phyloP scores from a whole-genome alignment of 306 rosid species.

The Adenanthera pavonina region DNA sequence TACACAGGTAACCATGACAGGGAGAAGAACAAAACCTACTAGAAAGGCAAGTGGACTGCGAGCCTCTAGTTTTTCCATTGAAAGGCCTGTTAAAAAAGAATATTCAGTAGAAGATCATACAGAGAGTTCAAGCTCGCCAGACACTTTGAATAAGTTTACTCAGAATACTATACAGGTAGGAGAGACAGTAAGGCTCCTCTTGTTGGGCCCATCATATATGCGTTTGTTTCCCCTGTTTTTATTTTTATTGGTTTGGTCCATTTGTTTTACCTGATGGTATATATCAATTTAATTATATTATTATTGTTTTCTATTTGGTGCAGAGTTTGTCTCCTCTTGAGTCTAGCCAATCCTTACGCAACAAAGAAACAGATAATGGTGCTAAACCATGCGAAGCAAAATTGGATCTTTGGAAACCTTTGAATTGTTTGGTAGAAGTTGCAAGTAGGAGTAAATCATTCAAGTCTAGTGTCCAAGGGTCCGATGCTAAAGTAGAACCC shows the following conservation, averaged over 20 bases:
- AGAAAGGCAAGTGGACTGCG: conserved; percentile 62
- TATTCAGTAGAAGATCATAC: conserved; percentile 47
- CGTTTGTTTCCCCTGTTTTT: conserved; percentile 17
- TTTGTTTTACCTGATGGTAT: conserved; percentile 31
- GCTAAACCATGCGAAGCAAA: conserved; percentile 60
- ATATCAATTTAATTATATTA: conserved; percentile 26
- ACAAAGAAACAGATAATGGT: conserved; percentile 56
- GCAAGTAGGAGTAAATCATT: conserved; percentile 74
- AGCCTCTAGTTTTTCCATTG: conserved; percentile 53
- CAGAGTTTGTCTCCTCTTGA: conserved; percentile 67
- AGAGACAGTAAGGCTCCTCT: conserved; percentile 27
- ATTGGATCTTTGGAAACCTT: conserved; percentile 72
- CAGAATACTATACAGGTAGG: conserved; percentile 58
- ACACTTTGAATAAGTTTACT: conserved; percentile 50
- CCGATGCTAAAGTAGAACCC: conserved; percentile 52
- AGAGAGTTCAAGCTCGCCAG: conserved; percentile 61
- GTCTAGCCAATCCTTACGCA: conserved; percentile 43
- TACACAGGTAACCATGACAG: conserved; percentile 54
- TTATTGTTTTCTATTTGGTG: conserved; percentile 25
- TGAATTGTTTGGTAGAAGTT: conserved; percentile 74
- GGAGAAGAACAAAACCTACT: conserved; percentile 64
- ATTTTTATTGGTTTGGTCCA: neutral
- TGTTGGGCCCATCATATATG: neutral
- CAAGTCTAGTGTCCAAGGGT: conserved; percentile 63
- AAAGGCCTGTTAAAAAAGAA: conserved; percentile 56